Percentiles rank a stretch among this genome's conserved stretches.
Conservation (phyloP, 495 filamentous ascomycete genomes). For the Neohortaea acidophila region DNA sequence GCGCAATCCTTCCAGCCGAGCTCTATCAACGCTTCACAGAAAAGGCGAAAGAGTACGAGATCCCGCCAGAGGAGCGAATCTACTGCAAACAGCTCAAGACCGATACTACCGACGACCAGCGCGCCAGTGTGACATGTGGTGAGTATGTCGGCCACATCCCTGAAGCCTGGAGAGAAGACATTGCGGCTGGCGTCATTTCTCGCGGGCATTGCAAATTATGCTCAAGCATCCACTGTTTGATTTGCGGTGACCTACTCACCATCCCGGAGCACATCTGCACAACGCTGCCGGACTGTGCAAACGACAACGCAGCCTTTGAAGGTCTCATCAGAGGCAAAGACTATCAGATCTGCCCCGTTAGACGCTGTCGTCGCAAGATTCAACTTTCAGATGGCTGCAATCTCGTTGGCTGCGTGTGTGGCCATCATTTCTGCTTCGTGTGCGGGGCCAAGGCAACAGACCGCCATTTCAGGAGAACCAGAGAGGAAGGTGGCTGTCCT, state of each 20-base stretch:
- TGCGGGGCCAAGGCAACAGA: constrained; percentile 1
- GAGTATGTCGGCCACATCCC: background rate
- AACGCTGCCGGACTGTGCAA: background rate
- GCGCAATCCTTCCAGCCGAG: background rate
- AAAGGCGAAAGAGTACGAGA: background rate
- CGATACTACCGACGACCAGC: background rate
- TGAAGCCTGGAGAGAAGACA: too few relatives aligned
- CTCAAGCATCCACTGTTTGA: background rate
- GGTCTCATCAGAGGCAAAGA: constrained; percentile 4
- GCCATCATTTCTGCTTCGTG: constrained; percentile 6
- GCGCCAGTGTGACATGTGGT: background rate
- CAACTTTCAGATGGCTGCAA: constrained; percentile 7
- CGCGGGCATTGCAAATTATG: too few relatives aligned
- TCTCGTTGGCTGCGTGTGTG: constrained; percentile 4
- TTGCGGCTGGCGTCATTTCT: background rate
- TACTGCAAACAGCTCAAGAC: constrained; percentile 1
- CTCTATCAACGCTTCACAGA: background rate
- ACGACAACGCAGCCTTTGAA: background rate
- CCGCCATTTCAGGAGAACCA: background rate
- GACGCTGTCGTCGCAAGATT: constrained; percentile 1
- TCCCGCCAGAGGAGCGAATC: background rate
- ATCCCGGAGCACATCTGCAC: background rate
- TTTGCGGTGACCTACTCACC: background rate
- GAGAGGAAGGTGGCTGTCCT: constrained; percentile 1
- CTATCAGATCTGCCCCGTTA: constrained; percentile 8